phyloP scores from a whole-genome alignment of 2,329 filamentous ascomycete genomes.

The Dendrostoma leiphaemia region DNA sequence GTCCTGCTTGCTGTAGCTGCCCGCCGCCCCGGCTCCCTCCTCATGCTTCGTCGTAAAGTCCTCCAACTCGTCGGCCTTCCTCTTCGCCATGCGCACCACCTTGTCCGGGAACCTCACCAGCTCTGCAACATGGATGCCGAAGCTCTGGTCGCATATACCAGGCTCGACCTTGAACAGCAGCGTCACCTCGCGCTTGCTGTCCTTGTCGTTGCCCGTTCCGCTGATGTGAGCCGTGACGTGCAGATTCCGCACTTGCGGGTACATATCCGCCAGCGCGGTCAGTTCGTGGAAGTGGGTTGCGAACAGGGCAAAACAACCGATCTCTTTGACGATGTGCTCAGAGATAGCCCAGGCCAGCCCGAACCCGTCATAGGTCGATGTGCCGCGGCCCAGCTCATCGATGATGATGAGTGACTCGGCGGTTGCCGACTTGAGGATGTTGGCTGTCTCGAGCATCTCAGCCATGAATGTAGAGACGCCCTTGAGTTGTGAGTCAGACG shows the following conservation, averaged over 20 bases:
- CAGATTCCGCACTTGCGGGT: slow-evolving; percentile 85
- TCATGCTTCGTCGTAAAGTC: slow-evolving; percentile 86
- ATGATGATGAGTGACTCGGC: slow-evolving; percentile 97
- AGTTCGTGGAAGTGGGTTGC: slow-evolving; percentile 98
- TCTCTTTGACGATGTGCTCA: slow-evolving; percentile 94
- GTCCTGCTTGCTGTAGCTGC: slow-evolving; percentile 74
- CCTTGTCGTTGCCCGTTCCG: slow-evolving; percentile 36
- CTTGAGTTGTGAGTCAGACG: slow-evolving; percentile 94
- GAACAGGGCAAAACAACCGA: slow-evolving; percentile 91
- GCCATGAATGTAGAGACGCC: slow-evolving; percentile 99
- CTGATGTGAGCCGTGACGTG: slow-evolving; percentile 95
- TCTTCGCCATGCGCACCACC: slow-evolving; percentile 98
- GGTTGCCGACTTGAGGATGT: slow-evolving; percentile 96
- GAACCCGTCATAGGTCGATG: slow-evolving; percentile 97
- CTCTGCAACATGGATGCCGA: slow-evolving; percentile 97
- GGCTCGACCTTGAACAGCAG: slow-evolving; percentile 95
- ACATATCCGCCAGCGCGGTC: slow-evolving; percentile 82
- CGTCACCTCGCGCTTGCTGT: slow-evolving; percentile 78
- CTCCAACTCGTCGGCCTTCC: slow-evolving; percentile 96
- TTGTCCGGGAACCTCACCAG: slow-evolving; percentile 95
- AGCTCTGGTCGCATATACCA: slow-evolving; percentile 94
- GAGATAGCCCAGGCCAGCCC: slow-evolving; percentile 99
- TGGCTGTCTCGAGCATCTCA: slow-evolving; percentile 98
- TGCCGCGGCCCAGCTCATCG: slow-evolving; percentile 93
- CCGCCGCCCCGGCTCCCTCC: slow-evolving; percentile 41